Evolutionary conservation across 805 yeast species (phyloP).

Genomic region (Suhomyces tanzawaensis): DNA sequence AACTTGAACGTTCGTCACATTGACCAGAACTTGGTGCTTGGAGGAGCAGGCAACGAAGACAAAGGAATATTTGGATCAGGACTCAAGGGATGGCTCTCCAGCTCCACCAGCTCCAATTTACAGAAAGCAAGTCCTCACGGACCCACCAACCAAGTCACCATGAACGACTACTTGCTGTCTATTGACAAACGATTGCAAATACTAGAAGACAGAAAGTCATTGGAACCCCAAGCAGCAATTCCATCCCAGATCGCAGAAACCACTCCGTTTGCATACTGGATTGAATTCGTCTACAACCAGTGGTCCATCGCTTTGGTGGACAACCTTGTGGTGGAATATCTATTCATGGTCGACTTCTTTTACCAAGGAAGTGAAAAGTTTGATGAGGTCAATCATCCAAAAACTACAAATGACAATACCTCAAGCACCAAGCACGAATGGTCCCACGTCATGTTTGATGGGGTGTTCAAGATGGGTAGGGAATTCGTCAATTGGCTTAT

Average conservation of each 20-base stretch:
- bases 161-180: constrained; percentile 52
- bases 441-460: constrained; percentile 37
- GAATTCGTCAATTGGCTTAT: constrained; percentile 47
- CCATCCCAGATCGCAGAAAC: constrained; percentile 84
- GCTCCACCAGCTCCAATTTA: constrained; percentile 3
- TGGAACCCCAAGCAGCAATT: constrained; percentile 62
- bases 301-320: constrained; percentile 72
- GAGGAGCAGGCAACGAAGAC: constrained; percentile 35
- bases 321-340: constrained; percentile 73
- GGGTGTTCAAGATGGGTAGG: constrained; percentile 41
- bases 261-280: constrained; percentile 60
- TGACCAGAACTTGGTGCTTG: constrained; percentile 57
- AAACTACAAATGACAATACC: not conserved
- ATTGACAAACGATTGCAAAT: constrained; percentile 61
- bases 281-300: constrained; percentile 72
- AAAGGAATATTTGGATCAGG: constrained; percentile 19
- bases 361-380: constrained; percentile 41
- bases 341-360: constrained; percentile 72
- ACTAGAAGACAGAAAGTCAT: constrained; percentile 30
- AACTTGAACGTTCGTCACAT: constrained; percentile 54
- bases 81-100: constrained; percentile 25
- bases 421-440: constrained; percentile 23
- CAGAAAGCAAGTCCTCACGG: constrained; percentile 4
- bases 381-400: constrained; percentile 16
- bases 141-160: constrained; percentile 11